Evolutionary conservation across 345 rosid genomes (phyloP), one percentile per base, ranked within the genome.

Genomic region (Fremontodendron californicum): DNA sequence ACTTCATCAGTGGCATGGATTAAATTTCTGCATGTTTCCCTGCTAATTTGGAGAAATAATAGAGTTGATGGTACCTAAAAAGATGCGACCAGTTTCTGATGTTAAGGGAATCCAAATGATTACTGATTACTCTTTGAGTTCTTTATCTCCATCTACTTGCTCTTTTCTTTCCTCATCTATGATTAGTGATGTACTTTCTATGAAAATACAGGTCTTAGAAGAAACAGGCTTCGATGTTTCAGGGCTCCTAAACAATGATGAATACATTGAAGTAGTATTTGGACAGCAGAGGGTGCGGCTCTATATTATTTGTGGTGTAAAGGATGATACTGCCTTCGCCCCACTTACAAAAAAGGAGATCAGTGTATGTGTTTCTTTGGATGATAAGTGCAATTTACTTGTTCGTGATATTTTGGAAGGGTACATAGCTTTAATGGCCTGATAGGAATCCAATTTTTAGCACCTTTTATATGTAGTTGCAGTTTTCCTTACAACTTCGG

Each of bases 301-400:
- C 43, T 96, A 94, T 82, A 92, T 94, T 66, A 86, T 96, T 79
- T 90, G 92, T 78, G 94, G 99, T 67, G 97, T 96, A 78, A 87
- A 87, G 76, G 94, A 92, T 78, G 93, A 92, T 83, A 96, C 97
- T 51, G 86, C 90, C 77, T 96, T 96, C 84, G 97, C 98, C 65
- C 99, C 98, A 13, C 99, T 74, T 21, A 96, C 98, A 4, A 96
- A 96, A 83, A 96, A 96, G 87, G 99, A 96, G 86, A 96, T 96
- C 75, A 96, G 97, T 86, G 99, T 96, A 89, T 73, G 99, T 88
- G n/a, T 35, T 31, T 16, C 0, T 73, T 62, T 81, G 6, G 23
- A 31, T 46, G 69, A 70, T 35, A 12, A 74, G 75, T 39, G 12
- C 31, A 3, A 23, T 40, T 40, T 79, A 66, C 58, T 61, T 31